Evolutionary conservation across 192 early-diverging fungal genomes (phyloP), one percentile per base, ranked within the genome.

Genomic region (Glomus cerebriforme): DNA sequence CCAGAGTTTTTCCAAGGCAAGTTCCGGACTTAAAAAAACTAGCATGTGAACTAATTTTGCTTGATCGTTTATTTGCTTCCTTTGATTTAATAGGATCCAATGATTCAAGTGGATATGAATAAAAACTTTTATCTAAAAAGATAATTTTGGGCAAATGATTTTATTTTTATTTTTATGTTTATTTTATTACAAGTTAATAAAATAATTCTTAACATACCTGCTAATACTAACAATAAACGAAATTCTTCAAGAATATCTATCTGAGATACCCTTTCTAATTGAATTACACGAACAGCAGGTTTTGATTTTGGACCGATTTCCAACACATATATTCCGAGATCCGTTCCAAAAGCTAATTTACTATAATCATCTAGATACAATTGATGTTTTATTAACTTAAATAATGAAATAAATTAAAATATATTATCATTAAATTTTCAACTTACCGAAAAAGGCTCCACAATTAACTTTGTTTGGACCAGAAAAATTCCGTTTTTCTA

Each of bases 191-290:
- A n/a, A n/a, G n/a, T n/a, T n/a, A n/a, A n/a, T 86, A 74, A 45
- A 87, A 84, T 74, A 88, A 87, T 19, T 85, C 83, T 39, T 85
- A 84, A 84, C 80, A 89, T 91, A 88, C 93, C 95, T 7, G 96
- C 90, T 15, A 97, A 84, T 24, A 98, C 87, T 24, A 96, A 86
- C 72, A 99, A 79, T 39, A 95, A 88, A 34, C 92, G 91, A 79
- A 88, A 89, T n/a, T 93, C 88, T 80, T 92, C 91, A 66, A 98
- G 79, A 47, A 95, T 91, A 81, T 96, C 96, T 58, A 99, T 89
- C 84, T 99, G 96, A 32, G 84, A 87, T 59, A 97, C 91, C 79
- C 91, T 91, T 69, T 96, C 95, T 59, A 95, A 67, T 29, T 86
- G 82, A 19, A 97, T 79, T 39, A 91, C 85, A 78, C 83, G 81